These are phyloP conservation scores for Saururus chinensis DNA, from an alignment of 164 flowering plant genomes.

Conservation along the genomic window DNA sequence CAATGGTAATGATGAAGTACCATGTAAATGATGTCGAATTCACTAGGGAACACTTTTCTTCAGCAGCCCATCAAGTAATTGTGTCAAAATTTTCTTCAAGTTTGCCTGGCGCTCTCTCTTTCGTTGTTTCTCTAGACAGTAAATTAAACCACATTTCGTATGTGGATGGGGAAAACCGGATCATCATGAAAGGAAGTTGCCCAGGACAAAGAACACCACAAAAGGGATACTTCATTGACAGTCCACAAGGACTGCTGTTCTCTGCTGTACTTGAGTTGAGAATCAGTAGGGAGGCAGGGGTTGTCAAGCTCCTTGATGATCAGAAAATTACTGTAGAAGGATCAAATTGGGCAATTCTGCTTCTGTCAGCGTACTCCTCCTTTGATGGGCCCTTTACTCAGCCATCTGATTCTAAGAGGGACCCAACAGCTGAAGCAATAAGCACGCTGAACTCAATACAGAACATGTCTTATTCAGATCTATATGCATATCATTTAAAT, in stretches of 20 bases:
- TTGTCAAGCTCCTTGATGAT: constrained; percentile 33
- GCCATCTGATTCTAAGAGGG: constrained; percentile 59
- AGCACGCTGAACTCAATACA: constrained; percentile 23
- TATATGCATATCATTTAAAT: constrained; percentile 65
- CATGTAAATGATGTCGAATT: constrained; percentile 46
- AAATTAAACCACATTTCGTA: constrained; percentile 49
- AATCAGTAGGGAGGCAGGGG: constrained; percentile 36
- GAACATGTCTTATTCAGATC: constrained; percentile 48
- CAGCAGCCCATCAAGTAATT: constrained; percentile 78
- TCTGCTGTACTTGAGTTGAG: constrained; percentile 58
- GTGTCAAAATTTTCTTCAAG: constrained; percentile 59
- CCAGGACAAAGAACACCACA: constrained; percentile 54
- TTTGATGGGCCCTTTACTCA: constrained; percentile 74
- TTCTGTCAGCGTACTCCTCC: constrained; percentile 65
- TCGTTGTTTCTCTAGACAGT: constrained; percentile 70
- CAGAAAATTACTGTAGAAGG: constrained; percentile 57
- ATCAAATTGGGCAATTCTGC: constrained; percentile 63
- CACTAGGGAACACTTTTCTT: constrained; percentile 73
- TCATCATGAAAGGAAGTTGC: constrained; percentile 73
- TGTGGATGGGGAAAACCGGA: constrained; percentile 39
- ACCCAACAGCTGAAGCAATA: constrained; percentile 45
- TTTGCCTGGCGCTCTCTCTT: constrained; percentile 62
- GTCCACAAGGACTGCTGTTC: constrained; percentile 70
- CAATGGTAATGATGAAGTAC: constrained; percentile 52
- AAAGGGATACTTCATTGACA: constrained; percentile 16